A percentile compares a stretch with the other conserved stretches of the same genome.
phyloP scores from a whole-genome alignment of 441 rosid species.

The Lepidium campestre region DNA sequence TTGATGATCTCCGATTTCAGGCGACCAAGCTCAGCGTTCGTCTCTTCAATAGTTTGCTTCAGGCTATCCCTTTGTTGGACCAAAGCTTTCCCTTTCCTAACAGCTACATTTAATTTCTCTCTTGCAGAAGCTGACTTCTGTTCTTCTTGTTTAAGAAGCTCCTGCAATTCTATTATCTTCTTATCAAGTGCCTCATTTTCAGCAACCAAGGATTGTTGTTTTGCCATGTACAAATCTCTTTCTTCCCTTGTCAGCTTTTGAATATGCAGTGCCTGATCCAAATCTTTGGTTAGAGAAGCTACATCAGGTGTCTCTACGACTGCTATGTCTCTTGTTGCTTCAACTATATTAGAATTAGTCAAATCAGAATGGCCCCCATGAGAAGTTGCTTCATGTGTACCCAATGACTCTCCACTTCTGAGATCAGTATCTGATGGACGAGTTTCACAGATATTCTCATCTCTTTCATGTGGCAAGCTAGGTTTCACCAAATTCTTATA shows the following conservation, averaged over 20 bases:
- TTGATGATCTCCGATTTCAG: slow-evolving; percentile 65
- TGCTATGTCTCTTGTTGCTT: slow-evolving; percentile 37
- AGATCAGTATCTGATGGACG: slow-evolving; percentile 27
- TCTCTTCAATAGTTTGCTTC: slow-evolving; percentile 76
- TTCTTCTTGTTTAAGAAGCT: slow-evolving; percentile 73
- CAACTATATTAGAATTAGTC: slow-evolving; percentile 31
- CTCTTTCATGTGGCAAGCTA: slow-evolving; percentile 29
- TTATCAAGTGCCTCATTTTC: slow-evolving; percentile 61
- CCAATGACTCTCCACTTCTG: slow-evolving; percentile 34
- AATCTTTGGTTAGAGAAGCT: slow-evolving; percentile 55
- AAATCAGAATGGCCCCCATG: slow-evolving; percentile 22
- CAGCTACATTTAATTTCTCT: slow-evolving; percentile 94
- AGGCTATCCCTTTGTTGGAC: slow-evolving; percentile 88
- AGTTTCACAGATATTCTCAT: slow-evolving; percentile 25
- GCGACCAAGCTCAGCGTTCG: slow-evolving; percentile 55
- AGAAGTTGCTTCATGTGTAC: slow-evolving; percentile 31
- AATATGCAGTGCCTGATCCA: slow-evolving; percentile 61
- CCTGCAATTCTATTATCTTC: slow-evolving; percentile 62
- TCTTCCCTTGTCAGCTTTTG: slow-evolving; percentile 63
- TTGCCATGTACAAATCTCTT: slow-evolving; percentile 58
- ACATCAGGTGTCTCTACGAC: slow-evolving; percentile 37
- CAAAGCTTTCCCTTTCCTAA: slow-evolving; percentile 95
- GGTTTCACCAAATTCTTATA: slow-evolving; percentile 38
- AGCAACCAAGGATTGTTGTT: slow-evolving; percentile 52
- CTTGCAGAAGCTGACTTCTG: slow-evolving; percentile 76